These are phyloP conservation scores for Rhytidiadelphus loreus DNA, from an alignment of 225 moss, liverwort and hornwort genomes.

Conservation along the genomic window DNA sequence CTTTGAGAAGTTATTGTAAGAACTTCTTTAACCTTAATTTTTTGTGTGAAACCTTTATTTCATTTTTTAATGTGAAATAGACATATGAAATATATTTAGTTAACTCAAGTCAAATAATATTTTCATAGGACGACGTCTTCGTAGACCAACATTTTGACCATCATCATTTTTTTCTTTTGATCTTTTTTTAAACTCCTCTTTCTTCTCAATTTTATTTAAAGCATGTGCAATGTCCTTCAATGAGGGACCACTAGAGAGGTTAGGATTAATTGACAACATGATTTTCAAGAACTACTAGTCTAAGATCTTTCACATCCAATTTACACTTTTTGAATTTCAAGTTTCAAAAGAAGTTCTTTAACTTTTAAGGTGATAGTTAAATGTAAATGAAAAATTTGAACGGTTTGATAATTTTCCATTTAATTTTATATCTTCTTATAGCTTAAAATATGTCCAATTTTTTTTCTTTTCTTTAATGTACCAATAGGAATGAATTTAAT, in stretches of 20 bases:
- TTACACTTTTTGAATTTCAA: neutral
- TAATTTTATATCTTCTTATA: neutral
- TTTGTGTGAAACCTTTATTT: neutral
- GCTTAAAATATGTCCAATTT: neutral
- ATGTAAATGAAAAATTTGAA: neutral
- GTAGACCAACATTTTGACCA: neutral
- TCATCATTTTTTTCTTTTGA: neutral
- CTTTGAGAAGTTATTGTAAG: neutral
- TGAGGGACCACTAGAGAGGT: neutral
- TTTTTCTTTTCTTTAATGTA: too few relatives aligned
- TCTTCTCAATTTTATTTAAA: constrained; percentile 1
- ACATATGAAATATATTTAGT: neutral
- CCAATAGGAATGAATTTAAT: neutral
- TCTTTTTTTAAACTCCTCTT: neutral
- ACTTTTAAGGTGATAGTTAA: neutral
- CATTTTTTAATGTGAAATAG: neutral
- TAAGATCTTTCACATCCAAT: neutral
- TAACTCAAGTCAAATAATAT: neutral
- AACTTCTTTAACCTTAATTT: neutral
- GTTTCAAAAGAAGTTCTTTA: neutral
- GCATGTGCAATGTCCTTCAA: neutral
- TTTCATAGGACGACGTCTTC: neutral
- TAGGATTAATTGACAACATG: neutral
- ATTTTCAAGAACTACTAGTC: neutral
- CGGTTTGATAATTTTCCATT: neutral